Evolutionary conservation across 495 filamentous ascomycete species (phyloP).

Genomic region (Tuber indicum): DNA sequence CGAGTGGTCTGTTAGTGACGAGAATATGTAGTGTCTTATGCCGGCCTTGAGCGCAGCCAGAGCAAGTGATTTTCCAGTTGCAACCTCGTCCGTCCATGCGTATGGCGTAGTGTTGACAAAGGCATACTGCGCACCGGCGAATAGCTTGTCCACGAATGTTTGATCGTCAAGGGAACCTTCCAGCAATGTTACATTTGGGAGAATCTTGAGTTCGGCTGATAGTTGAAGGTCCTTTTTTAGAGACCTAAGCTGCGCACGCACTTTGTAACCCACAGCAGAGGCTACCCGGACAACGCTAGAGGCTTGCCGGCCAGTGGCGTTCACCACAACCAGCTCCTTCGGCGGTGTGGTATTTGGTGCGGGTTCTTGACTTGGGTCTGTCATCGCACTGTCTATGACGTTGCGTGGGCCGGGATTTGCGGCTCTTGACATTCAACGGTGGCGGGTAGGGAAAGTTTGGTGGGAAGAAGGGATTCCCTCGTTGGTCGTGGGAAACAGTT

Average conservation of each 20-base stretch:
- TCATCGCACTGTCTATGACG: slow-evolving; percentile 21
- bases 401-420: slow-evolving; percentile 25
- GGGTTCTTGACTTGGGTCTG: slow-evolving; percentile 40
- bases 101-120: slow-evolving; percentile 89
- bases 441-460: not conserved
- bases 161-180: slow-evolving; percentile 72
- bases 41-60: slow-evolving; percentile 80
- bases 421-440: slow-evolving; percentile 34
- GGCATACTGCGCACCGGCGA: slow-evolving; percentile 73
- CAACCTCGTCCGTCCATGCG: slow-evolving; percentile 88
- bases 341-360: slow-evolving; percentile 45
- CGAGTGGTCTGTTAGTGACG: slow-evolving; percentile 92
- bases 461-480: not conserved
- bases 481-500: not conserved
- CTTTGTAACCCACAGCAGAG: slow-evolving; percentile 80
- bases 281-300: slow-evolving; percentile 89
- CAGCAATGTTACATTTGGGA: slow-evolving; percentile 78
- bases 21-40: slow-evolving; percentile 88
- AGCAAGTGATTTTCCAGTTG: slow-evolving; percentile 76
- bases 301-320: slow-evolving; percentile 85
- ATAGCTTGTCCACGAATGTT: slow-evolving; percentile 63
- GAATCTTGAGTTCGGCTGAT: slow-evolving; percentile 64
- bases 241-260: slow-evolving; percentile 81
- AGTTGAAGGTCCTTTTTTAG: slow-evolving; percentile 47
- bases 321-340: slow-evolving; percentile 86